phyloP scores from a whole-genome alignment of 257 asterid genomes.

The Sherardia arvensis region DNA sequence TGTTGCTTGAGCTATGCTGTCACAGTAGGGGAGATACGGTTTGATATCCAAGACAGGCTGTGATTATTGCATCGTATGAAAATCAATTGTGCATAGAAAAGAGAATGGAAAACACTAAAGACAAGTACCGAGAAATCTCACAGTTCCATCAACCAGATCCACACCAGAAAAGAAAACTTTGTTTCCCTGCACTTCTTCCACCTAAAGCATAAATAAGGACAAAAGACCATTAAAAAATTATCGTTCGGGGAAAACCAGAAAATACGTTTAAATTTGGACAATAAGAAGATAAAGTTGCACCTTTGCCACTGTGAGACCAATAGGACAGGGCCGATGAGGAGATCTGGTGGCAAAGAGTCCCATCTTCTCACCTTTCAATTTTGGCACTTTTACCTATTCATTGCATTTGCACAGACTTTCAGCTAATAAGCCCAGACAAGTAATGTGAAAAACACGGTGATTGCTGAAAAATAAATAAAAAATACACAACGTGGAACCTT shows the following conservation, averaged over 20 bases:
- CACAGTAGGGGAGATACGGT: constrained; percentile 94
- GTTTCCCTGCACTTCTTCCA: constrained; percentile 59
- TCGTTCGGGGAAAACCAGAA: neutral
- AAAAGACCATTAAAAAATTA: neutral
- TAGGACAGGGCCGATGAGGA: constrained; percentile 98
- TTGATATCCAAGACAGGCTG: constrained; percentile 97
- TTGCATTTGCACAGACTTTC: neutral
- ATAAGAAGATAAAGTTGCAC: constrained; percentile 21
- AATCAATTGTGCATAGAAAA: neutral
- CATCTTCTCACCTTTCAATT: constrained; percentile 68
- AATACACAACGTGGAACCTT: constrained; percentile 39
- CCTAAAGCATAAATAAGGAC: constrained; percentile 30
- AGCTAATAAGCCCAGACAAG: neutral
- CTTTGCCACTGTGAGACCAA: constrained; percentile 98
- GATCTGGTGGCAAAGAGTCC: constrained; percentile 96
- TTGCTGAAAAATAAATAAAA: neutral
- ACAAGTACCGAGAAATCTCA: constrained; percentile 24
- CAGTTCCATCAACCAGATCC: constrained; percentile 97
- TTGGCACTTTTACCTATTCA: constrained; percentile 83
- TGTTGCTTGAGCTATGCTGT: constrained; percentile 59
- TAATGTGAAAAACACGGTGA: neutral
- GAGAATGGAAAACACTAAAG: neutral
- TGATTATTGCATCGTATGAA: constrained; percentile 10
- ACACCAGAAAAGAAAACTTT: constrained; percentile 71
- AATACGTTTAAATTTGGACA: neutral